phyloP scores from a whole-genome alignment of 2,329 filamentous ascomycete genomes.

The Diaporthe eres region DNA sequence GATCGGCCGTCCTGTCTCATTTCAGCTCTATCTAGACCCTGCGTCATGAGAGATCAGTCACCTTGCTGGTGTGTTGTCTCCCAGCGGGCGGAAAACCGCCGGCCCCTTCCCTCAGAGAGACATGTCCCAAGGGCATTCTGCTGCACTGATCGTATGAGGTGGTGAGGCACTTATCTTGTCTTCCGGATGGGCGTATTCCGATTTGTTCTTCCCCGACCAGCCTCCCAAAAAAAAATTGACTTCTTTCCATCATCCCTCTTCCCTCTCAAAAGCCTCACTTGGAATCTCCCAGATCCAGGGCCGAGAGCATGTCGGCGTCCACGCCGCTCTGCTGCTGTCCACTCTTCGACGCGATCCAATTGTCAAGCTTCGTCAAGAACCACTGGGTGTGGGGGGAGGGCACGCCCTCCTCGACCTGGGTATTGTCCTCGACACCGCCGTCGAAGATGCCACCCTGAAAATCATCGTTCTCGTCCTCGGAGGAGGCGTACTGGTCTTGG shows the following conservation, averaged over 20 bases:
- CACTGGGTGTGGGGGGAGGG: not conserved
- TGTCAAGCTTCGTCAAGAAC: not conserved
- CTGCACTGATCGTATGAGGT: not conserved
- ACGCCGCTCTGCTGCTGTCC: not conserved
- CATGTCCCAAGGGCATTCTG: not conserved
- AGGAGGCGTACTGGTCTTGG: not conserved
- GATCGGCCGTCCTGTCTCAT: not conserved
- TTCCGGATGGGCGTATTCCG: not conserved
- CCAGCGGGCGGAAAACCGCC: too few species aligned
- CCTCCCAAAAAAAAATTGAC: not conserved
- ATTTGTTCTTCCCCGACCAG: not conserved
- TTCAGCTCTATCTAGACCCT: not conserved
- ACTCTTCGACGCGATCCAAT: not conserved
- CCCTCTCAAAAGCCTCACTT: not conserved
- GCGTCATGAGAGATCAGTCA: not conserved
- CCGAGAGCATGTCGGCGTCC: slow-evolving; percentile 15
- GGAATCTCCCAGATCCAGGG: not conserved
- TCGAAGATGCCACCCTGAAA: not conserved
- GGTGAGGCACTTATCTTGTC: not conserved
- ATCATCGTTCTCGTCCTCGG: not conserved
- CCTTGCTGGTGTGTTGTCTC: not conserved
- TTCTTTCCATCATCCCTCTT: too few species aligned
- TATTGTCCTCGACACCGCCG: not conserved
- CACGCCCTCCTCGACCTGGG: not conserved
- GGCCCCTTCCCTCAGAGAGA: not conserved